Conservation (phyloP, 2,329 filamentous ascomycete species). For the Exserohilum turcica region DNA sequence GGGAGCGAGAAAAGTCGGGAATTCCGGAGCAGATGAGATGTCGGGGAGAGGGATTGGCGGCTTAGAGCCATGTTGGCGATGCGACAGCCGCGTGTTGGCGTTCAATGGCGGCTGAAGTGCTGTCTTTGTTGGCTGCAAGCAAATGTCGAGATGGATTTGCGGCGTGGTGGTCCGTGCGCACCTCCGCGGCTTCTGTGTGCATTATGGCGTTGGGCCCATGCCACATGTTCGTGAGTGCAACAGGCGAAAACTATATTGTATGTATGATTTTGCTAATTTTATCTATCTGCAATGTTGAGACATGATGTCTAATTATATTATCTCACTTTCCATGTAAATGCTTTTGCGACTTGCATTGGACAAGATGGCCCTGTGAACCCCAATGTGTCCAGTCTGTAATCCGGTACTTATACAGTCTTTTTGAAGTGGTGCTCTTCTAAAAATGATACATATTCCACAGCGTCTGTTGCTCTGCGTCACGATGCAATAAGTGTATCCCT, state of each 20-base stretch:
- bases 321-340: too few species aligned
- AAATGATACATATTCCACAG: neutral
- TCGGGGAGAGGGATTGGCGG: slow-evolving; percentile 57
- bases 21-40: slow-evolving; percentile 74
- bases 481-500: neutral
- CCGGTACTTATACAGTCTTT: too few species aligned
- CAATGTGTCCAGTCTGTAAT: neutral
- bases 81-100: slow-evolving; percentile 41
- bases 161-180: slow-evolving; percentile 13
- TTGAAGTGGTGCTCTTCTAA: neutral
- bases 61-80: slow-evolving; percentile 45
- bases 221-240: neutral
- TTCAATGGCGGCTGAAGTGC: slow-evolving; percentile 42
- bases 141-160: slow-evolving; percentile 21
- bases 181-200: slow-evolving; percentile 23
- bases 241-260: neutral
- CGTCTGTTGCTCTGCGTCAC: neutral
- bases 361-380: neutral
- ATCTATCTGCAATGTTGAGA: too few species aligned
- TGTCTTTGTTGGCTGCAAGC: slow-evolving; percentile 12
- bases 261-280: too few species aligned
- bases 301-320: too few species aligned
- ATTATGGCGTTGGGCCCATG: neutral
- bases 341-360: neutral
- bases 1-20: slow-evolving; percentile 92